These are phyloP conservation scores for Ophiostoma sp. DNA, from an alignment of 2,329 filamentous ascomycete species.

Conservation along the genomic window DNA sequence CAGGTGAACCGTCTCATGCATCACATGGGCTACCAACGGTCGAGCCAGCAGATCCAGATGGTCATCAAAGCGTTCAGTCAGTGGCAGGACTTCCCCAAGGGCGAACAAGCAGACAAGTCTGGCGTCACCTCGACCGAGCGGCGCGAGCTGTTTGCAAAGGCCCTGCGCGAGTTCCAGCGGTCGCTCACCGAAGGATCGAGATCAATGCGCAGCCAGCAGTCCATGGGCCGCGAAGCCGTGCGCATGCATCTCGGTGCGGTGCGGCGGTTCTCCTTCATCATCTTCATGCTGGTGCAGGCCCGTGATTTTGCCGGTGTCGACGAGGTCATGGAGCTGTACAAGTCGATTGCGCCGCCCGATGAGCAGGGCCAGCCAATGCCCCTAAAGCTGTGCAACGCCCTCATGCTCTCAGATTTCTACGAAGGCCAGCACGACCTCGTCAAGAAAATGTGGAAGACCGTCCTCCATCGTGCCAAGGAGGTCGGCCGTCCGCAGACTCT, in stretches of 20 bases:
- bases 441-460: slow-evolving; percentile 59
- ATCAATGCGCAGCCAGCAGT: not conserved
- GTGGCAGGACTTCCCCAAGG: slow-evolving; percentile 32
- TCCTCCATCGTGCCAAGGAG: slow-evolving; percentile 48
- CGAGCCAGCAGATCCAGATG: slow-evolving; percentile 41
- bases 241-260: slow-evolving; percentile 28
- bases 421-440: slow-evolving; percentile 56
- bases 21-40: slow-evolving; percentile 38
- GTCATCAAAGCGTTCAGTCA: slow-evolving; percentile 40
- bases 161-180: slow-evolving; percentile 40
- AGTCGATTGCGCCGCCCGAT: slow-evolving; percentile 34
- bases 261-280: slow-evolving; percentile 38
- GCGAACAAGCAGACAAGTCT: slow-evolving; percentile 17
- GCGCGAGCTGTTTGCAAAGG: slow-evolving; percentile 32
- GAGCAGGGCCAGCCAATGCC: slow-evolving; percentile 39
- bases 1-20: slow-evolving; percentile 42
- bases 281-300: slow-evolving; percentile 39
- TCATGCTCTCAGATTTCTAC: slow-evolving; percentile 62
- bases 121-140: slow-evolving; percentile 20
- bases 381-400: slow-evolving; percentile 51
- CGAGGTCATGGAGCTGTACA: slow-evolving; percentile 45
- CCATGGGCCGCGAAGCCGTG: not conserved
- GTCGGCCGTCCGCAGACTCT: slow-evolving; percentile 35
- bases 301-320: slow-evolving; percentile 37
- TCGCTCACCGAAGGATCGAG: slow-evolving; percentile 31